A percentile compares a stretch with the other conserved stretches of the same genome.
Evolutionary conservation across 2,329 filamentous ascomycete species (phyloP).

Genomic region (Macrophomina tecta): DNA sequence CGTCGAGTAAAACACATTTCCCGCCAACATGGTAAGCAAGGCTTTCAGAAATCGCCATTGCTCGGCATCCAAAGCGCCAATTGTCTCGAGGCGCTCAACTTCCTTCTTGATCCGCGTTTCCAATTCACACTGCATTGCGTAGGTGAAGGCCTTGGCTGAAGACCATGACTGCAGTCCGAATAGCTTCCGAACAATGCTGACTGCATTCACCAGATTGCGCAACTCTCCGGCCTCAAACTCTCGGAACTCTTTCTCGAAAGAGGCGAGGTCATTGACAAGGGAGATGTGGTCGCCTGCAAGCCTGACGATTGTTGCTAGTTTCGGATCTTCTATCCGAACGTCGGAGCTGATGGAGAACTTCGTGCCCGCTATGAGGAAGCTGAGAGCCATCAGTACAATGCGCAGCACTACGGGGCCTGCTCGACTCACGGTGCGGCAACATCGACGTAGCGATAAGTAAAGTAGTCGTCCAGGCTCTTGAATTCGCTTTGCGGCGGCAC

Average conservation of each 20-base stretch:
- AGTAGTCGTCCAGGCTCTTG: background rate
- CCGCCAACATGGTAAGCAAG: background rate
- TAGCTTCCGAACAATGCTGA: background rate
- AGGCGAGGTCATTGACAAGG: background rate
- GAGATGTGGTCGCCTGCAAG: constrained; percentile 1
- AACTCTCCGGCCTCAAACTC: background rate
- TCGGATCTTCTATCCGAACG: background rate
- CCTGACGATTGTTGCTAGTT: background rate
- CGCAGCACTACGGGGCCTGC: too few species aligned
- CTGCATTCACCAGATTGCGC: background rate
- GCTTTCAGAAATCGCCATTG: background rate
- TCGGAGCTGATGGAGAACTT: background rate
- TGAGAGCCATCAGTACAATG: background rate
- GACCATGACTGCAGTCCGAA: background rate
- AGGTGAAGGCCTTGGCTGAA: background rate
- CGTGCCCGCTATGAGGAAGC: background rate
- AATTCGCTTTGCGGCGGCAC: background rate
- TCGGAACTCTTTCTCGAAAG: constrained; percentile 1
- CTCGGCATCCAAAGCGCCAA: background rate
- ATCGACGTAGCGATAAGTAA: background rate
- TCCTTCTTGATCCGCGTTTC: background rate
- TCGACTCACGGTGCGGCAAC: background rate
- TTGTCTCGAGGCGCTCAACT: background rate
- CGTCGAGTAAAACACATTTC: background rate
- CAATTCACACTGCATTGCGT: background rate